A percentile compares a stretch with the other conserved stretches of the same genome.
Evolutionary conservation across 805 yeast genomes (phyloP).

Genomic region (Zygotorulaspora florentina): DNA sequence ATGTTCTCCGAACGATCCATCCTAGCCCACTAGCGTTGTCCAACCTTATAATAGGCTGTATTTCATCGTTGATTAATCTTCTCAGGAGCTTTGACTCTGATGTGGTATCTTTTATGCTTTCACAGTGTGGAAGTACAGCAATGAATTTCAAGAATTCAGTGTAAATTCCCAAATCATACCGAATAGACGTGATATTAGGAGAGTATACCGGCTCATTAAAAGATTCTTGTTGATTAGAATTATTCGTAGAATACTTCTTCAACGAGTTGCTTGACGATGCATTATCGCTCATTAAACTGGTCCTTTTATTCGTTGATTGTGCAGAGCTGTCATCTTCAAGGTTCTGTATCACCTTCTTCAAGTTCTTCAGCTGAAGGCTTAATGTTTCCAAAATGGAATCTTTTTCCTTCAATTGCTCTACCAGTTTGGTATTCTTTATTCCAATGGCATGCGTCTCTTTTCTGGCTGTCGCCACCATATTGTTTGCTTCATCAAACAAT

Average conservation of each 20-base stretch:
- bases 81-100: slow-evolving; percentile 54
- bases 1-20: slow-evolving; percentile 56
- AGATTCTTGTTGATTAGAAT: slow-evolving; percentile 12
- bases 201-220: slow-evolving; percentile 33
- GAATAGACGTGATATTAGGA: slow-evolving; percentile 39
- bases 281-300: slow-evolving; percentile 11
- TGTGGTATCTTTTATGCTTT: slow-evolving; percentile 38
- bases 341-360: slow-evolving; percentile 56
- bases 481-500: slow-evolving; percentile 77
- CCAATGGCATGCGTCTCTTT: slow-evolving; percentile 58
- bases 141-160: slow-evolving; percentile 39
- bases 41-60: slow-evolving; percentile 66
- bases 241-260: slow-evolving; percentile 15
- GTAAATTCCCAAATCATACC: slow-evolving; percentile 40
- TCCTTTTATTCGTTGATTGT: slow-evolving; percentile 11
- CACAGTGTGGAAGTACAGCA: slow-evolving; percentile 34
- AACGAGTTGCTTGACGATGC: slow-evolving; percentile 24
- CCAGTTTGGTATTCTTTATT: slow-evolving; percentile 52
- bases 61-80: slow-evolving; percentile 65
- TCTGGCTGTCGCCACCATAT: slow-evolving; percentile 77
- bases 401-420: slow-evolving; percentile 58
- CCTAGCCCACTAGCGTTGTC: slow-evolving; percentile 62
- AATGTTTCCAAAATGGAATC: slow-evolving; percentile 61
- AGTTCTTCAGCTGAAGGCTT: slow-evolving; percentile 60
- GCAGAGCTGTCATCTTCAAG: slow-evolving; percentile 36